Conservation (phyloP, 441 rosid species). For the Bruguiera hainesii region DNA sequence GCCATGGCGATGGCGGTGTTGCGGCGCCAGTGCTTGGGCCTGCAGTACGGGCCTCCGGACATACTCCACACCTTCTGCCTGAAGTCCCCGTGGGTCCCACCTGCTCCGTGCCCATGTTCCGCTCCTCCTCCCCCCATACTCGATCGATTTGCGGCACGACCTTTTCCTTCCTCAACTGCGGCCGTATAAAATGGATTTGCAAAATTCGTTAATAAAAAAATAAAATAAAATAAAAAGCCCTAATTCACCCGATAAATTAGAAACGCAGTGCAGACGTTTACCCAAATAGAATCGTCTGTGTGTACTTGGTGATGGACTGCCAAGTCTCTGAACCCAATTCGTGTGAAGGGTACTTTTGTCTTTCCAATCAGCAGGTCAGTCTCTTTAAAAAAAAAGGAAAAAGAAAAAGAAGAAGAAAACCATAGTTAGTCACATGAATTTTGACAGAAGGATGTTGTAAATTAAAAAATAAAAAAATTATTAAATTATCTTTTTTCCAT, state of each 20-base stretch:
- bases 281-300: no score
- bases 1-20: conserved; percentile 94
- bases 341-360: no score
- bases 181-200: conserved; percentile 11
- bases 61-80: conserved; percentile 94
- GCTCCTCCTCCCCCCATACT: conserved; percentile 41
- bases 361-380: no score
- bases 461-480: no score
- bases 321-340: no score
- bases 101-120: conserved; percentile 76
- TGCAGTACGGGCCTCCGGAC: conserved; percentile 89
- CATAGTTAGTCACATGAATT: no score
- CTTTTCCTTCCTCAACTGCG: conserved; percentile 12
- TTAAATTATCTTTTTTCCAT: no score
- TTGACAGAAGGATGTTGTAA: no score
- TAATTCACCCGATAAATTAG: conserved; percentile 12
- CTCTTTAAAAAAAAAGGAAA: no score
- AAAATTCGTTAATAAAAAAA: background rate
- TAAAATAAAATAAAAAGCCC: conserved; percentile 13
- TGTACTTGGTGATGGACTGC: no score
- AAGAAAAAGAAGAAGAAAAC: no score
- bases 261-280: no score
- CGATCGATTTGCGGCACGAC: conserved; percentile 10
- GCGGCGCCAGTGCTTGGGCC: conserved; percentile 98
- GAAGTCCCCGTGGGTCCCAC: conserved; percentile 69